Evolutionary conservation across 2,329 filamentous ascomycete genomes (phyloP).

Genomic region (Fonsecaea nubica): DNA sequence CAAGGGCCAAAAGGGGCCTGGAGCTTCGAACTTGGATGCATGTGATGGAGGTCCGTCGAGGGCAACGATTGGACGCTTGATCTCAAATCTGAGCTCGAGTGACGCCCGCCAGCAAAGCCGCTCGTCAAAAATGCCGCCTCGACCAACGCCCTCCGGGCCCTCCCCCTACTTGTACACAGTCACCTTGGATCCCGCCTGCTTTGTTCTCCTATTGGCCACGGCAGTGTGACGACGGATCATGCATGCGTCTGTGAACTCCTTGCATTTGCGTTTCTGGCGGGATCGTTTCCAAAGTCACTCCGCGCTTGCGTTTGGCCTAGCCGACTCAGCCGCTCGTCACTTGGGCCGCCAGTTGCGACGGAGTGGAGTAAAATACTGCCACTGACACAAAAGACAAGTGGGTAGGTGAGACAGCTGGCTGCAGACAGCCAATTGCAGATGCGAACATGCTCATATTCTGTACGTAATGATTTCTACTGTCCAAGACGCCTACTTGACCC

Average conservation of each 20-base stretch:
- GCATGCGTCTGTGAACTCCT: constrained; percentile 27
- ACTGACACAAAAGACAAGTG: background rate
- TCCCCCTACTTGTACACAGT: constrained; percentile 11
- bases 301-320: constrained; percentile 20
- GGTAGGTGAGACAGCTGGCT: background rate
- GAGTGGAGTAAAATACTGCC: background rate
- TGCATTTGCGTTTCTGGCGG: constrained; percentile 12
- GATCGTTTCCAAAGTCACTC: constrained; percentile 18
- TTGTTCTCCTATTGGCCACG: constrained; percentile 24
- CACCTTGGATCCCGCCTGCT: constrained; percentile 13
- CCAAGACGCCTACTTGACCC: constrained; percentile 18
- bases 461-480: background rate
- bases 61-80: constrained; percentile 18
- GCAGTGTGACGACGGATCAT: constrained; percentile 19
- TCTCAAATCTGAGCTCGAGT: constrained; percentile 20
- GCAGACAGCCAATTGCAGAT: background rate
- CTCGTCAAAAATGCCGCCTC: constrained; percentile 22
- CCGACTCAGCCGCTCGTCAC: constrained; percentile 15
- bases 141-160: background rate
- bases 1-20: constrained; percentile 17
- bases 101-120: constrained; percentile 18
- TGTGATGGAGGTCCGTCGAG: constrained; percentile 24
- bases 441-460: background rate
- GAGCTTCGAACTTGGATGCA: constrained; percentile 11
- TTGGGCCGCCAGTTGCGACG: background rate